Evolutionary conservation across 192 early-diverging fungal genomes (phyloP).

Genomic region (Gaertneriomyces sp.): DNA sequence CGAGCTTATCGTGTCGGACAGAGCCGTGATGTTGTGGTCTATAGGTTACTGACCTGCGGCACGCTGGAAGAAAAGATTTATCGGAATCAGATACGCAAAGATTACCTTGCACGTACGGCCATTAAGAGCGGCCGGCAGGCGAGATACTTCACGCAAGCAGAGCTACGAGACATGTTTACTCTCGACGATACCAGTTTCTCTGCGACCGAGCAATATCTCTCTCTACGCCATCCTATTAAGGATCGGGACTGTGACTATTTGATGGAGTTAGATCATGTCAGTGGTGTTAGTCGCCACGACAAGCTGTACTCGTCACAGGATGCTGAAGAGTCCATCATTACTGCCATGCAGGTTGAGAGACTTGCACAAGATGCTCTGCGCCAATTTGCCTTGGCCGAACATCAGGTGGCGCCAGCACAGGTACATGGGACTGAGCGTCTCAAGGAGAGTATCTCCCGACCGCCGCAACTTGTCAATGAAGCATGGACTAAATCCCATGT

Average conservation of each 20-base stretch:
- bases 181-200: slow-evolving; percentile 12
- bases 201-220: slow-evolving; percentile 11
- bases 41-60: slow-evolving; percentile 74
- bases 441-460: not conserved
- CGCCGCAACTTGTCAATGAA: not conserved
- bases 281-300: slow-evolving; percentile 21
- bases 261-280: slow-evolving; percentile 5
- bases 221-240: slow-evolving; percentile 10
- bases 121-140: slow-evolving; percentile 14
- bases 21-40: slow-evolving; percentile 77
- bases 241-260: not conserved
- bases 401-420: not conserved
- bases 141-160: slow-evolving; percentile 23
- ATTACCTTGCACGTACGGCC: slow-evolving; percentile 19
- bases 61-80: slow-evolving; percentile 70
- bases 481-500: not conserved
- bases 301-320: slow-evolving; percentile 15
- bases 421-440: not conserved
- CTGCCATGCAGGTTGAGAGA: not conserved
- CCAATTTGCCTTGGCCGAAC: not conserved
- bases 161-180: slow-evolving; percentile 28
- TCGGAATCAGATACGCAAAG: slow-evolving; percentile 25
- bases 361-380: not conserved
- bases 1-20: slow-evolving; percentile 91
- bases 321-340: not conserved